These are phyloP conservation scores for Acanthamoeba divionensis DNA, from an alignment of 208 protist genomes.

Conservation along the genomic window DNA sequence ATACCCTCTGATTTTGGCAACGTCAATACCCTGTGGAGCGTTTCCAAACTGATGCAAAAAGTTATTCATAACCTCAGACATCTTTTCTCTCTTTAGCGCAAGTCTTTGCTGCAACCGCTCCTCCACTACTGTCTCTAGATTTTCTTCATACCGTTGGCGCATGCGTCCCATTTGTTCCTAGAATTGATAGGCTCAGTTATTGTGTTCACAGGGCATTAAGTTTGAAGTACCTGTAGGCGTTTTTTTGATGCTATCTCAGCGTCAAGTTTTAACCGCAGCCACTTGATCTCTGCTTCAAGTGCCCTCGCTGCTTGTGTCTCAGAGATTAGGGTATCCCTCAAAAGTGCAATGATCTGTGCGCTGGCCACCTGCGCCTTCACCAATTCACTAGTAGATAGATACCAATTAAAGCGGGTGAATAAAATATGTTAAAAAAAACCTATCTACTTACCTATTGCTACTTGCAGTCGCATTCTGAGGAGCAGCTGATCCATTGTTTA, in stretches of 20 bases:
- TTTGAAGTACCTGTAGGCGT: neutral
- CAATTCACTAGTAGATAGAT: neutral
- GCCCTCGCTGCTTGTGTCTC: neutral
- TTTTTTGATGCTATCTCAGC: neutral
- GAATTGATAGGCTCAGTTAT: no score
- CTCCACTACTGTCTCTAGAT: neutral
- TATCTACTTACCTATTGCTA: no score
- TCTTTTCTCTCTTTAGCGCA: neutral
- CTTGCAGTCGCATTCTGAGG: no score
- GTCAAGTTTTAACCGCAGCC: neutral
- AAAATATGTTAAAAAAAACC: no score
- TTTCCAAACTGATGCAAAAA: neutral
- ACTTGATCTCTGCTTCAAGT: neutral
- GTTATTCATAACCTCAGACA: neutral
- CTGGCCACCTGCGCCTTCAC: neutral
- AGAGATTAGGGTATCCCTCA: neutral
- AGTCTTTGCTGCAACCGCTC: neutral
- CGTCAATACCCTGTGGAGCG: no score
- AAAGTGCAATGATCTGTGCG: neutral
- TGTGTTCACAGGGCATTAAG: no score
- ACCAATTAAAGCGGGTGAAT: neutral
- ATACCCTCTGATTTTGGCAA: no score
- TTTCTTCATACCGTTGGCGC: neutral
- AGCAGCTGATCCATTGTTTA: no score
- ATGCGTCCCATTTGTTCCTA: neutral